These are phyloP conservation scores for Pleoardoris graminearum DNA, from an alignment of 2,329 filamentous ascomycete species.

Conservation along the genomic window DNA sequence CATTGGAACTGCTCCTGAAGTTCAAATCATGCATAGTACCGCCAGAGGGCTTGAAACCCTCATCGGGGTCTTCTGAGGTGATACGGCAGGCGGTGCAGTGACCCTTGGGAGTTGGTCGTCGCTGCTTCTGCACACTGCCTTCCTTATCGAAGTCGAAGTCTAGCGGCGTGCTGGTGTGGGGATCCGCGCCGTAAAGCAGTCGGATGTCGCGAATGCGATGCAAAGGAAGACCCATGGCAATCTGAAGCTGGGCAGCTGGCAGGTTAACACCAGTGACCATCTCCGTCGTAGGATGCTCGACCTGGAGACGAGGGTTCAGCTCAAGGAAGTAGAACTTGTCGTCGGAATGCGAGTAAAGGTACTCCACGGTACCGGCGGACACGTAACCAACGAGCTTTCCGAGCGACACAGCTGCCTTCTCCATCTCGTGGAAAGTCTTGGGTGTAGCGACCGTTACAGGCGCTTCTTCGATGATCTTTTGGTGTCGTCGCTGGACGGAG, in stretches of 20 bases:
- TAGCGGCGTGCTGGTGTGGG: conserved; percentile 81
- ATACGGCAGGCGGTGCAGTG: conserved; percentile 99
- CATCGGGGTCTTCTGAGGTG: conserved; percentile 96
- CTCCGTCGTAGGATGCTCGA: conserved; percentile 98
- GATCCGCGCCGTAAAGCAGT: conserved; percentile 92
- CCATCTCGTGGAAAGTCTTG: conserved; percentile 92
- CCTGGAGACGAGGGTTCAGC: conserved; percentile 97
- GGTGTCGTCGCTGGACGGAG: conserved; percentile 95
- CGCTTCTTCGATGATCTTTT: conserved; percentile 99
- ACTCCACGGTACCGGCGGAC: conserved; percentile 97
- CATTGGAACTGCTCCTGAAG: conserved; percentile 97
- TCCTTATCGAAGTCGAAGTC: conserved; percentile 95
- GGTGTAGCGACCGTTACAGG: conserved; percentile 94
- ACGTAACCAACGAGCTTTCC: conserved; percentile 96
- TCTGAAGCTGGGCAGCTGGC: conserved; percentile 94
- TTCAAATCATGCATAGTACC: conserved; percentile 99
- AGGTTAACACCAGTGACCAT: conserved; percentile 99
- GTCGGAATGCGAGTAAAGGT: conserved; percentile 95
- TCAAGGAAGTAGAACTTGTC: conserved; percentile 99
- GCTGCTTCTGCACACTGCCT: conserved; percentile 80
- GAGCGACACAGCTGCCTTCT: conserved; percentile 91
- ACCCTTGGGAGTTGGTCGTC: conserved; percentile 88
- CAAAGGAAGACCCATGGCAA: conserved; percentile 97
- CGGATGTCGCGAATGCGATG: conserved; percentile 96
- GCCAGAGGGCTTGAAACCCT: conserved; percentile 99